Percentiles rank a stretch among this genome's conserved stretches.
Conservation (phyloP, 352 stramenopile species). For the Pythium aquatile region DNA sequence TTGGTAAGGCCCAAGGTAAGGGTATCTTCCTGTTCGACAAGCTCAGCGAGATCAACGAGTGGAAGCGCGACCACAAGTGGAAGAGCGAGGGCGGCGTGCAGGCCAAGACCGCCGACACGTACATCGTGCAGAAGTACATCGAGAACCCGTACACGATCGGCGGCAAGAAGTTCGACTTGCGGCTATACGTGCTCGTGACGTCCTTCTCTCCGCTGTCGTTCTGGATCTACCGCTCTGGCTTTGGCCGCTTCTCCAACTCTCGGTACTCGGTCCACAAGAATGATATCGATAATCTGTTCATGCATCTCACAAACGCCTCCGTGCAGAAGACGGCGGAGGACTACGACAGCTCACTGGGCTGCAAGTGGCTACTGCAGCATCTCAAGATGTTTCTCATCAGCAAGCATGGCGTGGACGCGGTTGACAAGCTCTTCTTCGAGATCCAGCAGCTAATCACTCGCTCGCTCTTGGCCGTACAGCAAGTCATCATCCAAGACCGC, state of each 20-base stretch:
- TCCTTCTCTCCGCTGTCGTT: constrained; percentile 43
- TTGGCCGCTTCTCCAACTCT: constrained; percentile 71
- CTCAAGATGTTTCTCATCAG: constrained; percentile 68
- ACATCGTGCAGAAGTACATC: constrained; percentile 89
- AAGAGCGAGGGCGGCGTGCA: constrained; percentile 32
- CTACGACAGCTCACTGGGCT: constrained; percentile 63
- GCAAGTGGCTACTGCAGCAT: constrained; percentile 60
- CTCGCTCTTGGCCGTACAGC: constrained; percentile 81
- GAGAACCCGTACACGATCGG: constrained; percentile 87
- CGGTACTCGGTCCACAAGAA: constrained; percentile 32
- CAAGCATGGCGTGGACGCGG: constrained; percentile 60
- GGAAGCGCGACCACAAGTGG: constrained; percentile 43
- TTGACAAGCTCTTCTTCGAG: constrained; percentile 68
- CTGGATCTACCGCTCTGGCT: constrained; percentile 65
- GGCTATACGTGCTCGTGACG: constrained; percentile 89
- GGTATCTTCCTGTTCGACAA: constrained; percentile 87
- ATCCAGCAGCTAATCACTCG: constrained; percentile 87
- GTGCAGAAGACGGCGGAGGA: constrained; percentile 87
- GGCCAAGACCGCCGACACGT: constrained; percentile 45
- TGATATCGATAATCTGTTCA: constrained; percentile 54
- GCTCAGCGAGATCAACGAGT: constrained; percentile 76
- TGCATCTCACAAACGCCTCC: constrained; percentile 94
- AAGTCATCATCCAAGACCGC: constrained; percentile 84
- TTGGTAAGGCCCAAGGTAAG: constrained; percentile 66
- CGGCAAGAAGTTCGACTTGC: constrained; percentile 91